These are phyloP conservation scores for Canariomyces notabilis DNA, from an alignment of 2,329 filamentous ascomycete species.

Conservation along the genomic window DNA sequence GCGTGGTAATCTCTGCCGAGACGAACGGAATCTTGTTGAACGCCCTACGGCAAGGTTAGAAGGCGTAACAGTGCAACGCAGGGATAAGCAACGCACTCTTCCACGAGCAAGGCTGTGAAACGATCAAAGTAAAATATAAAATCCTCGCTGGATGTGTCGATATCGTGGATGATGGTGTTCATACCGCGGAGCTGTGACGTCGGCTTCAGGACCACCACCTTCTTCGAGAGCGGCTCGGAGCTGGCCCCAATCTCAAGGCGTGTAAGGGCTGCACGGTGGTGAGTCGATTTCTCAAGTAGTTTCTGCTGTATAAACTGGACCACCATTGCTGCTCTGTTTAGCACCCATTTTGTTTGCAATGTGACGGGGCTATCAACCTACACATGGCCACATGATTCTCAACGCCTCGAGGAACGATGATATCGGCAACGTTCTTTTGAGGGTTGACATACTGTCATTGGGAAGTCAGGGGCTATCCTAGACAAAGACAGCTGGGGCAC, in stretches of 20 bases:
- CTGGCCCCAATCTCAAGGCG: slow-evolving; percentile 69
- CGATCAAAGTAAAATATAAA: slow-evolving; percentile 98
- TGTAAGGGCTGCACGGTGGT: slow-evolving; percentile 74
- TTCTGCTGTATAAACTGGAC: slow-evolving; percentile 88
- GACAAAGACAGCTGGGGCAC: not conserved
- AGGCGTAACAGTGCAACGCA: not conserved
- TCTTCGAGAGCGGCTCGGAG: slow-evolving; percentile 66
- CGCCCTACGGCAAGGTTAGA: slow-evolving; percentile 47
- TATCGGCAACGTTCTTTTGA: slow-evolving; percentile 84
- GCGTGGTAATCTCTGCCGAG: slow-evolving; percentile 61
- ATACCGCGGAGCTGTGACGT: slow-evolving; percentile 81
- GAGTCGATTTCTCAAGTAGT: slow-evolving; percentile 75
- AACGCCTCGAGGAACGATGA: slow-evolving; percentile 91
- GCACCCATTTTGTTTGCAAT: not conserved
- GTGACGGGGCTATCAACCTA: slow-evolving; percentile 34
- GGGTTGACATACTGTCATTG: slow-evolving; percentile 72
- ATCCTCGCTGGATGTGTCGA: slow-evolving; percentile 74
- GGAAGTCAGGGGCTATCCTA: slow-evolving; percentile 14
- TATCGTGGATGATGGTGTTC: slow-evolving; percentile 83
- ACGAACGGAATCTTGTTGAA: slow-evolving; percentile 72
- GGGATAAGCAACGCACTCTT: slow-evolving; percentile 49
- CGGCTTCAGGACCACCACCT: slow-evolving; percentile 67
- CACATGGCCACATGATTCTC: slow-evolving; percentile 90
- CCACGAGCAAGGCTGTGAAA: slow-evolving; percentile 76
- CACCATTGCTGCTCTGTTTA: slow-evolving; percentile 66